Percentiles rank a stretch among this genome's conserved stretches.
Conservation (phyloP, 495 filamentous ascomycete species). For the Sordaria brevicollis region DNA sequence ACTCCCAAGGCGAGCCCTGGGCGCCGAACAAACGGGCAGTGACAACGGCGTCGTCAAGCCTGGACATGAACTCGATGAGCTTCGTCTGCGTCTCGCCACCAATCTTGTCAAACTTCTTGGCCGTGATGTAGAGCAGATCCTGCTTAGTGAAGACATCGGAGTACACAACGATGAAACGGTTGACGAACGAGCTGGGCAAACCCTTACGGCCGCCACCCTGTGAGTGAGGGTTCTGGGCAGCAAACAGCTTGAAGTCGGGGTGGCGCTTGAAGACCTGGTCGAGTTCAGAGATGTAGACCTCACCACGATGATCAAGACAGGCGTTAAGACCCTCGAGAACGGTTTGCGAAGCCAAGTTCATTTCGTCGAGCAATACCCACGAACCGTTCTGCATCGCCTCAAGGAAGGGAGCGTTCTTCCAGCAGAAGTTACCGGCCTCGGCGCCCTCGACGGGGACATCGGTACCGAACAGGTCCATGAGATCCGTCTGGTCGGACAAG, state of each 20-base stretch:
- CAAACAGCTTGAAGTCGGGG: slow-evolving; percentile 83
- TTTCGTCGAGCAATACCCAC: slow-evolving; percentile 96
- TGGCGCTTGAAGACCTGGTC: slow-evolving; percentile 87
- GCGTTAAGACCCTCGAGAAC: slow-evolving; percentile 96
- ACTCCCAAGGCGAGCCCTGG: slow-evolving; percentile 91
- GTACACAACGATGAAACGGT: slow-evolving; percentile 96
- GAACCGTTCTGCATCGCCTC: slow-evolving; percentile 91
- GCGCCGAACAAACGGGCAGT: slow-evolving; percentile 56
- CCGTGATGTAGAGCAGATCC: slow-evolving; percentile 75
- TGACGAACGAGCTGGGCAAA: slow-evolving; percentile 89
- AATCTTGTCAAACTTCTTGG: slow-evolving; percentile 58
- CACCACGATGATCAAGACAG: slow-evolving; percentile 92
- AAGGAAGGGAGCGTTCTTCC: slow-evolving; percentile 92
- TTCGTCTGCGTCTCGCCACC: slow-evolving; percentile 43
- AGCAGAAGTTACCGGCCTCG: slow-evolving; percentile 76
- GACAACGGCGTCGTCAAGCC: slow-evolving; percentile 59
- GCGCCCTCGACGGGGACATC: slow-evolving; percentile 91
- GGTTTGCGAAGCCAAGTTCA: slow-evolving; percentile 96
- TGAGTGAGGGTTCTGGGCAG: slow-evolving; percentile 94
- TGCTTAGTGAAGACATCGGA: slow-evolving; percentile 74
- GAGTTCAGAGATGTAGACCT: slow-evolving; percentile 90
- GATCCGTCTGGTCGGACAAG: slow-evolving; percentile 91
- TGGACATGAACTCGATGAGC: slow-evolving; percentile 72
- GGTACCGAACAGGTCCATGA: slow-evolving; percentile 95
- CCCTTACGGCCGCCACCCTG: slow-evolving; percentile 96